These are phyloP conservation scores for Onygena corvina DNA, from an alignment of 2,329 filamentous ascomycete species.

Conservation along the genomic window DNA sequence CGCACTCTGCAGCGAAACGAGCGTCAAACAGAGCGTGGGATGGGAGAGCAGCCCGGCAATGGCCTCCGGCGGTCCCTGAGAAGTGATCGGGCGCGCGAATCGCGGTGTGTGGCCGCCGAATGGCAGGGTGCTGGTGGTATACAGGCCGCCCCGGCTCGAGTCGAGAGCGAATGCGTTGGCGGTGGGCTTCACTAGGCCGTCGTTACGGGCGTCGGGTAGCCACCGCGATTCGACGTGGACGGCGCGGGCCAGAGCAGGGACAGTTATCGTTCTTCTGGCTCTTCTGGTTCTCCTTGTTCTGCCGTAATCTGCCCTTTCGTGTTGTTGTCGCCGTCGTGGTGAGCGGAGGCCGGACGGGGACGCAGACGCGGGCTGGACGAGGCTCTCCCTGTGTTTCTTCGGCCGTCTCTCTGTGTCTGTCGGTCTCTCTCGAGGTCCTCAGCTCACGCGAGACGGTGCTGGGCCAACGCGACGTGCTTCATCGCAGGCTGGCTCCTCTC, in stretches of 20 bases:
- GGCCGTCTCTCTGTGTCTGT: too few relatives aligned
- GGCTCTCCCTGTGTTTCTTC: too few relatives aligned
- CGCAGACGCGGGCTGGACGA: background rate
- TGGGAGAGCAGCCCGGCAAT: background rate
- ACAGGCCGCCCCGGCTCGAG: background rate
- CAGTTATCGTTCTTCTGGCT: too few relatives aligned
- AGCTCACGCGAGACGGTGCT: too few relatives aligned
- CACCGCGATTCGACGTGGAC: constrained; percentile 4
- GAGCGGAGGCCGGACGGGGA: background rate
- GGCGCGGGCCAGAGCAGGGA: background rate
- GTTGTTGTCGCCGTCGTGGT: background rate
- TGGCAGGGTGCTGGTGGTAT: background rate
- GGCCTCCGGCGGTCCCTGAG: background rate
- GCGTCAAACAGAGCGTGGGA: too few relatives aligned
- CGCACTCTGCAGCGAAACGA: too few relatives aligned
- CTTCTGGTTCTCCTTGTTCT: too few relatives aligned
- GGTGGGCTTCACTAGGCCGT: background rate
- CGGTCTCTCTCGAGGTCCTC: too few relatives aligned
- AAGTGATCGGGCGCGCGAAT: background rate
- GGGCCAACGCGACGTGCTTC: too few relatives aligned
- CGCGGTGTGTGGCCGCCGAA: background rate
- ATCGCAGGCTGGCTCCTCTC: too few relatives aligned
- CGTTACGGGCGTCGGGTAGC: constrained; percentile 1
- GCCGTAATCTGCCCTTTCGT: too few relatives aligned
- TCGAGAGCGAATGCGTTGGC: constrained; percentile 4